phyloP scores from a whole-genome alignment of 2,329 filamentous ascomycete species.

The Fonsecaea nubica region DNA sequence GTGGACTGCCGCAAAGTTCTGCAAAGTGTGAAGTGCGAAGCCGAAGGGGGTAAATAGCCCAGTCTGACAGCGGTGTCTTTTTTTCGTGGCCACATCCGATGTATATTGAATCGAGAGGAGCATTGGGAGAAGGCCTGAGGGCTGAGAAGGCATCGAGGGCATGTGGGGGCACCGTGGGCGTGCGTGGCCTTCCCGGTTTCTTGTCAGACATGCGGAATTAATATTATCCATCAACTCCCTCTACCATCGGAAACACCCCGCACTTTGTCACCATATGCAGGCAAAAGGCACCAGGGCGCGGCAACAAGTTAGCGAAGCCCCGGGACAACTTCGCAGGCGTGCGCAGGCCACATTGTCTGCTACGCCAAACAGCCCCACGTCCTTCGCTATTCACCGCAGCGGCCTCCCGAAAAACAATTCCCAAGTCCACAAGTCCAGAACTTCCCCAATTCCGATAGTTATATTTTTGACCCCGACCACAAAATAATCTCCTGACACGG shows the following conservation, averaged over 20 bases:
- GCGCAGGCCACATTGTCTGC: background rate
- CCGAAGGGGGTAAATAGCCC: background rate
- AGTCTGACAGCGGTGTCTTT: background rate
- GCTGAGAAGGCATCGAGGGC: too few relatives aligned
- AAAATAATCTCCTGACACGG: background rate
- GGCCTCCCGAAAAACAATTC: constrained; percentile 9
- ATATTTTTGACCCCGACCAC: constrained; percentile 22
- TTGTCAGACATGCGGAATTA: background rate
- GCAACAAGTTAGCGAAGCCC: background rate
- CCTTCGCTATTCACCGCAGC: constrained; percentile 1
- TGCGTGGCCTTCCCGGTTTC: background rate
- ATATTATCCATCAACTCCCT: background rate
- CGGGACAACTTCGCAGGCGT: background rate
- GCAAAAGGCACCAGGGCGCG: constrained; percentile 2
- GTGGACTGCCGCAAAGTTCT: background rate
- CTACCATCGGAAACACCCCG: constrained; percentile 22
- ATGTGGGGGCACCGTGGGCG: too few relatives aligned
- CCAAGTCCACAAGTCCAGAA: background rate
- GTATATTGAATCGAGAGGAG: background rate
- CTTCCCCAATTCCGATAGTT: constrained; percentile 24
- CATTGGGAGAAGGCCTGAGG: too few relatives aligned
- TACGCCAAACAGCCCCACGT: constrained; percentile 21
- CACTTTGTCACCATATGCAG: constrained; percentile 26
- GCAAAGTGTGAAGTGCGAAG: background rate
- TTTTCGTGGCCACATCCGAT: background rate